These are phyloP conservation scores for Metschnikowia similis DNA, from an alignment of 805 yeast species.

Conservation along the genomic window DNA sequence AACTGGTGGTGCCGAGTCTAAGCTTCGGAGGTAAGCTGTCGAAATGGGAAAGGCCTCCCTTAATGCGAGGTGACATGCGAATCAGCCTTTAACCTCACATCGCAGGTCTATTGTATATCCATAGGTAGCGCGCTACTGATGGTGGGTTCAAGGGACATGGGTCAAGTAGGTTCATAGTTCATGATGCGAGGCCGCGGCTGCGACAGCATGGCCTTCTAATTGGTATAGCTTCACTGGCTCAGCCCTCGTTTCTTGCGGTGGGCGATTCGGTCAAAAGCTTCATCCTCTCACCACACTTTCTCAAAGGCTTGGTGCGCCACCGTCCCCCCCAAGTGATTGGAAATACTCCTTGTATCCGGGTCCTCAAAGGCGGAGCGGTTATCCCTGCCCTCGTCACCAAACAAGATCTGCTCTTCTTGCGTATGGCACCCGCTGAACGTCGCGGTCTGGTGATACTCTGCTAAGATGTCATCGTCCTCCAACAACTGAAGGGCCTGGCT, in stretches of 20 bases:
- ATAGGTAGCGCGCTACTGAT: too few relatives aligned
- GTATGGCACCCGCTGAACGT: conserved; percentile 17
- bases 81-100: too few relatives aligned
- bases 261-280: conserved; percentile 5
- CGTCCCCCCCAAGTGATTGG: conserved; percentile 5
- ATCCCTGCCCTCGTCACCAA: conserved; percentile 13
- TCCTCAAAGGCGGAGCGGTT: not conserved
- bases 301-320: conserved; percentile 6
- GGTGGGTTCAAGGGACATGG: too few relatives aligned
- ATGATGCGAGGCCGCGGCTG: too few relatives aligned
- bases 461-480: conserved; percentile 17
- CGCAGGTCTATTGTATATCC: too few relatives aligned
- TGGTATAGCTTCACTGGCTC: too few relatives aligned
- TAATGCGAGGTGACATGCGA: too few relatives aligned
- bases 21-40: too few relatives aligned
- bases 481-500: conserved; percentile 20
- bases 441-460: conserved; percentile 21
- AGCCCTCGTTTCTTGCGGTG: conserved; percentile 1
- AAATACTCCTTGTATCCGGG: not conserved
- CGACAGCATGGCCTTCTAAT: not conserved
- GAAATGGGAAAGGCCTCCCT: too few relatives aligned
- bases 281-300: conserved; percentile 12
- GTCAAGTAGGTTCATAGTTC: too few relatives aligned
- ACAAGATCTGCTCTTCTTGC: conserved; percentile 17
- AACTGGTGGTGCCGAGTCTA: too few relatives aligned